Conservation (phyloP, 169 alveolate genomes). For the Plasmodium cynomolgi region DNA sequence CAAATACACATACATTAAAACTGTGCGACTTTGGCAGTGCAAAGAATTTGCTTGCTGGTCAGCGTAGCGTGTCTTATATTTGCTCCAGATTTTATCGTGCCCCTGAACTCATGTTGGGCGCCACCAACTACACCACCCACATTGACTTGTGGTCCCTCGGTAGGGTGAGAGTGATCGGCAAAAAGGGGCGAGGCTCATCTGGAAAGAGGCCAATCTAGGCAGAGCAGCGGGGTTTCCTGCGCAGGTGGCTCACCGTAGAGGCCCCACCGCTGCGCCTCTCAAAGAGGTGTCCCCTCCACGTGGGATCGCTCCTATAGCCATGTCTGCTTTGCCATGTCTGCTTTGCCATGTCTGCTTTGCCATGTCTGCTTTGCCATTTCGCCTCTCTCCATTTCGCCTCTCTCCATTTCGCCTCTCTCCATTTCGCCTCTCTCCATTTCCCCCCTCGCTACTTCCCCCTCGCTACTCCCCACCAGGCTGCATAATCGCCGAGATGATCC, state of each 20-base stretch:
- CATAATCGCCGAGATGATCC: constrained; percentile 95
- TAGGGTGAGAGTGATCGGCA: constrained; percentile 15
- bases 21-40: constrained; percentile 99
- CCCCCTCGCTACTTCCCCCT: background rate
- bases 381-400: no score
- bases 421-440: background rate
- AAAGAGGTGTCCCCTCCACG: constrained; percentile 12
- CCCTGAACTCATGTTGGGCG: constrained; percentile 99
- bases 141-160: constrained; percentile 99
- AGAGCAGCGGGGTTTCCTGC: constrained; percentile 38
- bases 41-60: constrained; percentile 93
- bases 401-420: constrained; percentile 64
- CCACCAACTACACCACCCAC: constrained; percentile 96
- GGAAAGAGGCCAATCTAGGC: background rate
- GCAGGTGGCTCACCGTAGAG: constrained; percentile 72
- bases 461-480: constrained; percentile 88
- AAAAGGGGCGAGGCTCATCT: no score
- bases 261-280: constrained; percentile 77
- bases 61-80: constrained; percentile 95
- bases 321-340: no score
- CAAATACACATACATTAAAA: constrained; percentile 92
- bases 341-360: no score
- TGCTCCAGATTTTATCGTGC: constrained; percentile 99
- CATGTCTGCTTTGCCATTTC: no score
- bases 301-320: no score